phyloP scores from a whole-genome alignment of 1,284 basidiomycete species.

The Melanopsichium pennsylvanicum region DNA sequence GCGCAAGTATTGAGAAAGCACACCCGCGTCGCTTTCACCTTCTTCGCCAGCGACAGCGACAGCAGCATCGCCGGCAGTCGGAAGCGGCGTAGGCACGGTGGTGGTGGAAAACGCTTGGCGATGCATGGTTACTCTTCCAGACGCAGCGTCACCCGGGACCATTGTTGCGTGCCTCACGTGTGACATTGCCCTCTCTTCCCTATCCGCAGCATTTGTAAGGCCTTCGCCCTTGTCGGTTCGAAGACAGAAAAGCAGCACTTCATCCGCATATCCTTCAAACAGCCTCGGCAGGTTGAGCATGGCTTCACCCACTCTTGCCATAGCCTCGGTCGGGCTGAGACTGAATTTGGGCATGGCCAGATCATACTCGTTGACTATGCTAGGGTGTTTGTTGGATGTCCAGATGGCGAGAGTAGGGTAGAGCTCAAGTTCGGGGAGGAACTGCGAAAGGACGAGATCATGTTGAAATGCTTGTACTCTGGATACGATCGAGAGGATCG shows the following conservation, averaged over 20 bases:
- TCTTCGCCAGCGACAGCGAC: conserved; percentile 46
- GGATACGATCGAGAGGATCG: conserved; percentile 76
- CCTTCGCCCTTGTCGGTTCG: conserved; percentile 1
- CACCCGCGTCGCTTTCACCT: conserved; percentile 9
- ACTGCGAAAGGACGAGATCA: conserved; percentile 81
- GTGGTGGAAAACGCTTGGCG: conserved; percentile 34
- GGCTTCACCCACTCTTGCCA: conserved; percentile 89
- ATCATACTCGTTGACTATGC: conserved; percentile 69
- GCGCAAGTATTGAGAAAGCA: conserved; percentile 81
- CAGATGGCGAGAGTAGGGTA: conserved; percentile 79
- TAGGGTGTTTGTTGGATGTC: conserved; percentile 67
- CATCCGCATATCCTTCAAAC: conserved; percentile 92
- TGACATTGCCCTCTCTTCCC: neutral
- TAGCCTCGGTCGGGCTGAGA: conserved; percentile 84
- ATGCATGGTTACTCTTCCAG: conserved; percentile 31
- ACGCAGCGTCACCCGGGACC: neutral
- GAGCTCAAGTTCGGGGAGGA: conserved; percentile 76
- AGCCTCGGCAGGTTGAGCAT: conserved; percentile 89
- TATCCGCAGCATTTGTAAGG: conserved; percentile 69
- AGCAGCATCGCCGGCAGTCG: conserved; percentile 17
- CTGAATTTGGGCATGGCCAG: conserved; percentile 91
- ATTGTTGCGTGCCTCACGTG: conserved; percentile 17
- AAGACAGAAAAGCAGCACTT: conserved; percentile 78
- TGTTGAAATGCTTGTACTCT: conserved; percentile 81
- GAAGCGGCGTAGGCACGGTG: conserved; percentile 67